Percentiles rank a stretch among this genome's conserved stretches.
Conservation (phyloP, 169 alveolate species). For the Plasmodium gaboni region DNA sequence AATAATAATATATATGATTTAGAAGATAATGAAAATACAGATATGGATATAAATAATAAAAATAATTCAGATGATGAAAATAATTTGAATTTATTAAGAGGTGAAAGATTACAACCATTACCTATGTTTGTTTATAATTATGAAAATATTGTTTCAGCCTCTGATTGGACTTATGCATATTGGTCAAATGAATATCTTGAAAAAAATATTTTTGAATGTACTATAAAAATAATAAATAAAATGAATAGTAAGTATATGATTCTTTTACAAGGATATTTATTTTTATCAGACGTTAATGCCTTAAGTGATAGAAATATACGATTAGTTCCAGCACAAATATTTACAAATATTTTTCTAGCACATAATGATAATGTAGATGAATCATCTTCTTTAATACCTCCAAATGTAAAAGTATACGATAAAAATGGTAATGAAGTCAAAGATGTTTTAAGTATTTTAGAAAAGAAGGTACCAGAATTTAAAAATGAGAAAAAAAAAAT, state of each 20-base stretch:
- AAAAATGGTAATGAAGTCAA: conserved; percentile 60
- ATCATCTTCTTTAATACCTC: conserved; percentile 34
- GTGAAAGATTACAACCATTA: conserved; percentile 68
- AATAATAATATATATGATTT: too few species aligned
- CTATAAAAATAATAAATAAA: conserved; percentile 55
- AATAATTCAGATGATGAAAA: conserved; percentile 6
- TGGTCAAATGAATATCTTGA: conserved; percentile 35
- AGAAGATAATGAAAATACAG: not conserved
- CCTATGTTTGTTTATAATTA: conserved; percentile 70
- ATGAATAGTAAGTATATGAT: conserved; percentile 75
- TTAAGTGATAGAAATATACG: conserved; percentile 50
- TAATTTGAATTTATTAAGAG: conserved; percentile 36
- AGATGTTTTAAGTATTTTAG: conserved; percentile 61
- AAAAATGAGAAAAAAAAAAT: conserved; percentile 64
- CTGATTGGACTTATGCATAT: conserved; percentile 53
- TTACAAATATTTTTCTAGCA: conserved; percentile 70
- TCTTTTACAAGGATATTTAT: conserved; percentile 74
- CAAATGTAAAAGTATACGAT: conserved; percentile 74
- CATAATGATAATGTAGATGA: conserved; percentile 45
- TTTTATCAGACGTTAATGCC: conserved; percentile 34
- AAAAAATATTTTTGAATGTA: conserved; percentile 72
- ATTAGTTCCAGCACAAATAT: conserved; percentile 66
- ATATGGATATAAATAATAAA: not conserved
- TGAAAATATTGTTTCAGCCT: conserved; percentile 62
- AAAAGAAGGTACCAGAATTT: conserved; percentile 73